Conservation (phyloP, 1,284 basidiomycete genomes). For the Austroboletus novae-zelandiae region DNA sequence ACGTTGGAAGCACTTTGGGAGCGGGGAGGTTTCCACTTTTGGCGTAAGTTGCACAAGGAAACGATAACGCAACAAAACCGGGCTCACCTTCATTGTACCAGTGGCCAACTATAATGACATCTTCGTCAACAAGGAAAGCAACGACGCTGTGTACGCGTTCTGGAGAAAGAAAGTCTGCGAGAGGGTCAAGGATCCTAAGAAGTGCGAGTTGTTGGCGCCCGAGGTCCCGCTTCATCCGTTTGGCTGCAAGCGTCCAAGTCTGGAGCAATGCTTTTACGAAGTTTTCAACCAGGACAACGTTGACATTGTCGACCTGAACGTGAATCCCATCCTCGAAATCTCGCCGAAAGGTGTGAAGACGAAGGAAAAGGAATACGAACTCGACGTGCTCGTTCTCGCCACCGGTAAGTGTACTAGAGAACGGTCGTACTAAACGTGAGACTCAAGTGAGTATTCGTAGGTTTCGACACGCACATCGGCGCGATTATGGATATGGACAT, state of each 20-base stretch:
- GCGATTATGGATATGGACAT: constrained; percentile 10
- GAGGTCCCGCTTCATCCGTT: constrained; percentile 5
- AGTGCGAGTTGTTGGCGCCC: constrained; percentile 15
- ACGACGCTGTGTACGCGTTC: constrained; percentile 11
- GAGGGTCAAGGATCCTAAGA: constrained; percentile 12
- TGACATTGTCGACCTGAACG: constrained; percentile 15
- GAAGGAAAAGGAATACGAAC: constrained; percentile 6
- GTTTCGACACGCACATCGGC: constrained; percentile 8
- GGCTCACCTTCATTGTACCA: not conserved
- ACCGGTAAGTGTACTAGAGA: constrained; percentile 6
- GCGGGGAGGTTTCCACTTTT: constrained; percentile 7
- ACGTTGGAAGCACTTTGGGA: constrained; percentile 16
- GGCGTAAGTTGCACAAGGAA: not conserved
- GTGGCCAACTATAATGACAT: constrained; percentile 6
- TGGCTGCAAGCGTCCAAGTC: constrained; percentile 5
- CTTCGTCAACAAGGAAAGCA: not conserved
- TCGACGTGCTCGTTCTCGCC: constrained; percentile 14
- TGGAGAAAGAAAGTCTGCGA: constrained; percentile 16
- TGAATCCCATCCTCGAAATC: constrained; percentile 10
- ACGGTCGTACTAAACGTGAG: not conserved
- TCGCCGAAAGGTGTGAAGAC: constrained; percentile 6
- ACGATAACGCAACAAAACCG: not conserved
- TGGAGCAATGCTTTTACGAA: constrained; percentile 15
- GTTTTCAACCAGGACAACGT: constrained; percentile 16
- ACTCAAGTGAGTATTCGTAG: not conserved